Conservation (phyloP, 2,329 filamentous ascomycete species). For the Emmonsiellopsis sp. region DNA sequence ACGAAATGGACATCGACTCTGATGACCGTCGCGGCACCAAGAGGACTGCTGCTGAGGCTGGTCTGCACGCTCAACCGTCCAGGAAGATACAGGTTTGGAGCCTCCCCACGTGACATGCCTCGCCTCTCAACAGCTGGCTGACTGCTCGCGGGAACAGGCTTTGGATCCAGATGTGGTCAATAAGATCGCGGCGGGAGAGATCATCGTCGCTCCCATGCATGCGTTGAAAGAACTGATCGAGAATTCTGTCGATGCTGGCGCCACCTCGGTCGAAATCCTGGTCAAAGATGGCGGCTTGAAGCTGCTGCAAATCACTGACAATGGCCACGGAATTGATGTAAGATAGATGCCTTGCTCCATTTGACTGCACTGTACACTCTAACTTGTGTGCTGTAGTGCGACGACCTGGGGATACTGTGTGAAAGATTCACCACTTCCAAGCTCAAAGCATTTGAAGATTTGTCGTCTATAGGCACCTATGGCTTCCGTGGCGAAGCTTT, state of each 20-base stretch:
- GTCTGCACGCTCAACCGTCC: conserved; percentile 30
- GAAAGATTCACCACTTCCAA: conserved; percentile 97
- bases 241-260: conserved; percentile 94
- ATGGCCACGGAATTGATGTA: conserved; percentile 90
- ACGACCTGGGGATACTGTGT: conserved; percentile 84
- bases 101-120: conserved; percentile 11
- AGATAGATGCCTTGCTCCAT: conserved; percentile 19
- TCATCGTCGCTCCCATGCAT: conserved; percentile 94
- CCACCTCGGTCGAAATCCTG: conserved; percentile 79
- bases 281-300: conserved; percentile 95
- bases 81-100: conserved; percentile 41
- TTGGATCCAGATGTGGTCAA: conserved; percentile 90
- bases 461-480: conserved; percentile 83
- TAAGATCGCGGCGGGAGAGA: conserved; percentile 96
- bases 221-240: conserved; percentile 94
- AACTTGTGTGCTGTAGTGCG: conserved; percentile 49
- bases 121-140: background rate
- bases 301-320: conserved; percentile 91
- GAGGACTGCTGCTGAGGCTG: conserved; percentile 39
- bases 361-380: background rate
- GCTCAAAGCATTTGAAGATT: conserved; percentile 83
- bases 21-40: conserved; percentile 35
- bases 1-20: conserved; percentile 36
- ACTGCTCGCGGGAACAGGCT: conserved; percentile 43
- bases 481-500: conserved; percentile 96